Base-by-base conservation (phyloP, 2,329 filamentous ascomycete genomes). In the Fusarium papillatum region DNA sequence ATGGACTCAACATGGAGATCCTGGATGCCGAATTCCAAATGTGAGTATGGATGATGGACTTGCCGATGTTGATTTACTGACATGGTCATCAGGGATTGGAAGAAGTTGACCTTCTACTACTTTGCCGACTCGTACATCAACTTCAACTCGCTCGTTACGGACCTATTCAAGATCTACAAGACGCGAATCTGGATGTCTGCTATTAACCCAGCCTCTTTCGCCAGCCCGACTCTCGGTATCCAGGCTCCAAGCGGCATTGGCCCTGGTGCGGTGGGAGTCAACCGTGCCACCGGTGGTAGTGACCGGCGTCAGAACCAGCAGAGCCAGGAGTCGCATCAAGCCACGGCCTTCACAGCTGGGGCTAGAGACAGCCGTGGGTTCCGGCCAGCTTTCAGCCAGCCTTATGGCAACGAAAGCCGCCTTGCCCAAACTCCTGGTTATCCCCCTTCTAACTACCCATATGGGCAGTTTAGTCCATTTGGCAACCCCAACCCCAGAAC, bases 111-210 rank as follows among this genome's bases (percentile, higher is more conserved):
- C 0, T 98, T 98, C 85, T 99, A 98, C 87, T 99, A 98, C 86
- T 99, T 98, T 83, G 96, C 97, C 66, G 96, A 98, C 81, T 93
- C 95, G 1, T 99, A 99, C 83, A 98, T 99, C 88, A 98, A 98
- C 86, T 99, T 99, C 89, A 99, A 99, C 83, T 95, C 95, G 3
- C 91, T 99, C 19, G 97, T 99, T 65, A 98, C 96, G 0, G 97
- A 99, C 82, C 89, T 99, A 16, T 99, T 98, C 90, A 98, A 98
- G 86, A 96, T 98, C 74, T 99, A 98, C 89, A 99, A 99, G 88
- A 98, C 96, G 26, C 92, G 97, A 79, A 99, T 99, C 80, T 99
- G 97, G 97, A 98, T 99, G 95, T 98, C 96, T 7, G 97, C 97
- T 6, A 98, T 99, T 84, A 99, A 99, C 82, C 97, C 97, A 10